Percentiles rank a stretch among this genome's conserved stretches.
Evolutionary conservation across 305 asterid genomes (phyloP).

Genomic region (Solanum aculeatissimum): DNA sequence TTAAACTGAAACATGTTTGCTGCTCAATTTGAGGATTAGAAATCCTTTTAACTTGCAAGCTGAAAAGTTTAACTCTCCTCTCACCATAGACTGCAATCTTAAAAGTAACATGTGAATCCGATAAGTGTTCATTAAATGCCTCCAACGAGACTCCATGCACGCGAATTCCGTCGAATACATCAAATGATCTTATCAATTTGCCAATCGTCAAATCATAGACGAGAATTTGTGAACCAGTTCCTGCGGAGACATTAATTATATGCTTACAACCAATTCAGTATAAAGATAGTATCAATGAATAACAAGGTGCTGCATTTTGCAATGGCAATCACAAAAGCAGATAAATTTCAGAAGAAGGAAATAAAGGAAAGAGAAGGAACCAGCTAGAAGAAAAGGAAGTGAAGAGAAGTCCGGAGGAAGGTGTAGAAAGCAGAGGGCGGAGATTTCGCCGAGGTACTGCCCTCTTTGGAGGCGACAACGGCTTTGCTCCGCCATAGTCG

Average conservation of each 20-base stretch:
- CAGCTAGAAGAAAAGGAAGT: constrained; percentile 72
- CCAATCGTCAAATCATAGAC: constrained; percentile 48
- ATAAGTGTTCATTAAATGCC: constrained; percentile 11
- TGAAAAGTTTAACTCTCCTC: constrained; percentile 74
- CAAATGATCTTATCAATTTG: constrained; percentile 34
- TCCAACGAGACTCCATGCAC: constrained; percentile 72
- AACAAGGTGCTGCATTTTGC: not conserved
- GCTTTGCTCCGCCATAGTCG: constrained; percentile 7
- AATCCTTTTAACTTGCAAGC: constrained; percentile 21
- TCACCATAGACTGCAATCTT: constrained; percentile 69
- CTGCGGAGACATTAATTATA: constrained; percentile 17
- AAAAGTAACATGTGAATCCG: constrained; percentile 14
- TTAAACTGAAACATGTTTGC: constrained; percentile 4
- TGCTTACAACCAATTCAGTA: not conserved
- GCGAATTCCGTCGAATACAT: constrained; percentile 80
- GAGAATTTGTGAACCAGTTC: constrained; percentile 79
- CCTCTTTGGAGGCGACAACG: constrained; percentile 41
- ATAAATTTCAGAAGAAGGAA: not conserved
- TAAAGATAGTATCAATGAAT: not conserved
- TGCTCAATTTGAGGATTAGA: not conserved
- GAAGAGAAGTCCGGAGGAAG: constrained; percentile 44
- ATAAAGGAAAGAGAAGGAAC: constrained; percentile 10
- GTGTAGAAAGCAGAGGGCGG: constrained; percentile 81
- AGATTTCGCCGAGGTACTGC: constrained; percentile 77
- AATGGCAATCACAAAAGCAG: not conserved